These are phyloP conservation scores for Auxenochlorella pyrenoidosa DNA, from an alignment of 139 green algal species.

Conservation along the genomic window DNA sequence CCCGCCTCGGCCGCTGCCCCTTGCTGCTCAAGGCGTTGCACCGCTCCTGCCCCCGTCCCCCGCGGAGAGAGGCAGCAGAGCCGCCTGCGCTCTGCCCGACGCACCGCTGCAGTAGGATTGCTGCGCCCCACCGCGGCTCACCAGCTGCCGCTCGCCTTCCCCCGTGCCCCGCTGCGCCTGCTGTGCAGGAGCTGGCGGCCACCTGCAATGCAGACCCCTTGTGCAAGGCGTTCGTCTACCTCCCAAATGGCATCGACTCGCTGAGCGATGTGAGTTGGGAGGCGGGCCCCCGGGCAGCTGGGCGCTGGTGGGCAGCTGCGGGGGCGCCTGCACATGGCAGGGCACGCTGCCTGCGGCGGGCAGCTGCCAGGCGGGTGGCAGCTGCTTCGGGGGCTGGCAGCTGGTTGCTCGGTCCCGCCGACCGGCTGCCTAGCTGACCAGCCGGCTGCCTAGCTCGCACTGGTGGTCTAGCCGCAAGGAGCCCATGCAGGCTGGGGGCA, in stretches of 20 bases:
- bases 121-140: background rate
- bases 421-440: background rate
- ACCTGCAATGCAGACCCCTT: conserved; percentile 22
- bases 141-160: background rate
- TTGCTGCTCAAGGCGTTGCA: too few species aligned
- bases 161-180: background rate
- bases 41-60: too few species aligned
- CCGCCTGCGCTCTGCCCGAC: too few species aligned
- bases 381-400: background rate
- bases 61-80: too few species aligned
- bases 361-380: background rate
- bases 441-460: background rate
- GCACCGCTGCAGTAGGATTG: too few species aligned
- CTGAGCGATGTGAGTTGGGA: background rate
- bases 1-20: too few species aligned
- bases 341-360: too few species aligned
- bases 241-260: conserved; percentile 28
- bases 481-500: background rate
- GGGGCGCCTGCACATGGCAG: too few species aligned
- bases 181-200: conserved; percentile 8
- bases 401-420: background rate
- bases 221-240: conserved; percentile 47
- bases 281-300: background rate
- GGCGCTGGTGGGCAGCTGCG: background rate
- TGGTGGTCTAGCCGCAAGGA: background rate